A percentile compares a stretch with the other conserved stretches of the same genome.
These are phyloP conservation scores for Cercospora janseana DNA, from an alignment of 2,329 filamentous ascomycete genomes.

Conservation along the genomic window DNA sequence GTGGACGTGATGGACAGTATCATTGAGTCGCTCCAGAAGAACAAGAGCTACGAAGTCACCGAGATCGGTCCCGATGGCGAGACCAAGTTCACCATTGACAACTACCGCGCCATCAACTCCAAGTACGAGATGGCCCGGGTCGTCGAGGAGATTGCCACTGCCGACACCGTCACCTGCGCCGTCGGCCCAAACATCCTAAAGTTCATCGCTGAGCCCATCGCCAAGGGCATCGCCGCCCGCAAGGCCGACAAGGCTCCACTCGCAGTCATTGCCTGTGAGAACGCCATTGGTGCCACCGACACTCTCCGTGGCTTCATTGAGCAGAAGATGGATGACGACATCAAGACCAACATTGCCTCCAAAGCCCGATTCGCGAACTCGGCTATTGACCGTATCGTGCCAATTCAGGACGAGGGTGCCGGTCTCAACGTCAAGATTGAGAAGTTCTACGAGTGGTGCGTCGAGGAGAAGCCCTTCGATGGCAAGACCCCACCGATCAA, in stretches of 20 bases:
- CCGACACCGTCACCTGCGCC: slow-evolving; percentile 91
- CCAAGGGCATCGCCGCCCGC: slow-evolving; percentile 84
- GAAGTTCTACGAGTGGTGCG: slow-evolving; percentile 99
- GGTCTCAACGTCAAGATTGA: slow-evolving; percentile 92
- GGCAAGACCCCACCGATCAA: slow-evolving; percentile 68
- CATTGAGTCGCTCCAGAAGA: slow-evolving; percentile 74
- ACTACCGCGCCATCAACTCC: slow-evolving; percentile 97
- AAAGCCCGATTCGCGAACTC: slow-evolving; percentile 94
- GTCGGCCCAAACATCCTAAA: slow-evolving; percentile 94
- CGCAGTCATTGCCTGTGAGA: slow-evolving; percentile 95
- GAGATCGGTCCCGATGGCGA: slow-evolving; percentile 86
- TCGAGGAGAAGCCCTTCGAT: slow-evolving; percentile 82
- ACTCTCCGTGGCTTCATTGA: slow-evolving; percentile 74
- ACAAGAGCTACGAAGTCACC: slow-evolving; percentile 81
- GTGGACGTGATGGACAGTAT: slow-evolving; percentile 86
- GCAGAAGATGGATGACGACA: slow-evolving; percentile 66
- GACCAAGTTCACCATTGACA: slow-evolving; percentile 77
- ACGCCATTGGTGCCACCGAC: slow-evolving; percentile 91
- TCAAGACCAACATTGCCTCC: slow-evolving; percentile 64
- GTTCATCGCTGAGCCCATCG: slow-evolving; percentile 93
- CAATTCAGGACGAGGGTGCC: slow-evolving; percentile 74
- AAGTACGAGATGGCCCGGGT: slow-evolving; percentile 78
- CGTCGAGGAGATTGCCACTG: slow-evolving; percentile 78
- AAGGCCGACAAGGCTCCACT: slow-evolving; percentile 65
- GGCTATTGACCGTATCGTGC: slow-evolving; percentile 96